Base-by-base conservation (phyloP, 2,329 filamentous ascomycete genomes). In the Verticillium klebahnii region DNA sequence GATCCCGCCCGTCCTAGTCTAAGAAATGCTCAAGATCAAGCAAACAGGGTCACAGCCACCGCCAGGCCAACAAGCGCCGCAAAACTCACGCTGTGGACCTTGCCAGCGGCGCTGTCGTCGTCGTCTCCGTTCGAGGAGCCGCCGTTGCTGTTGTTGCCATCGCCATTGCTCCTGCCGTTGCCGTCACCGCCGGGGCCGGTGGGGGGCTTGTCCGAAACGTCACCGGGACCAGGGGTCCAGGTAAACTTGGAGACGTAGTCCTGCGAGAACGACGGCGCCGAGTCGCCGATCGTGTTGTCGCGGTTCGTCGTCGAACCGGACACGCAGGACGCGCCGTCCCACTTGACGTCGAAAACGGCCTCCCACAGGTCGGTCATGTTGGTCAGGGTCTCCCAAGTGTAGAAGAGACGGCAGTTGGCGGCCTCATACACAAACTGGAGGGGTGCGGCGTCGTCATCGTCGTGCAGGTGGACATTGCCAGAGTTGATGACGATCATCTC, bases 401-500 rank as follows among this genome's bases (percentile, higher is more conserved):
- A 88, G 68, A 81, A 89, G 14, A 89, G 70, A 5, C 85, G 77
- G 65, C 86, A 89, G 66, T 86, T 82, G 1, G 87, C 83, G 1
- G 84, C 79, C 65, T 88, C 82, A 61, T 85, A 84, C 2, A 83
- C 72, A 67, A 89, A 89, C 66, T 90, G 87, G 17, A 82, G 72
- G 15, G 86, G 82, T 23, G 69, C 56, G 60, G 65, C 64, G 66
- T 63, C 62, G 39, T 59, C 62, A 54, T 68, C 56, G 19, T 63
- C 40, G 19, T 65, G 60, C 19, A 57, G 66, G 64, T 67, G 73
- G 2, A 63, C 58, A 37, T 70, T 70, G 54, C 61, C 64, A 5
- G 60, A 57, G 59, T 70, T 70, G 60, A 67, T 57, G 17, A 52
- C 34, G 58, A 58, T 60, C 3, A 36, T 34, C 7, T 19, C 14